A percentile compares a stretch with the other conserved stretches of the same genome.
phyloP scores from a whole-genome alignment of 768 basidiomycete genomes.

The Termitomyces sp. region DNA sequence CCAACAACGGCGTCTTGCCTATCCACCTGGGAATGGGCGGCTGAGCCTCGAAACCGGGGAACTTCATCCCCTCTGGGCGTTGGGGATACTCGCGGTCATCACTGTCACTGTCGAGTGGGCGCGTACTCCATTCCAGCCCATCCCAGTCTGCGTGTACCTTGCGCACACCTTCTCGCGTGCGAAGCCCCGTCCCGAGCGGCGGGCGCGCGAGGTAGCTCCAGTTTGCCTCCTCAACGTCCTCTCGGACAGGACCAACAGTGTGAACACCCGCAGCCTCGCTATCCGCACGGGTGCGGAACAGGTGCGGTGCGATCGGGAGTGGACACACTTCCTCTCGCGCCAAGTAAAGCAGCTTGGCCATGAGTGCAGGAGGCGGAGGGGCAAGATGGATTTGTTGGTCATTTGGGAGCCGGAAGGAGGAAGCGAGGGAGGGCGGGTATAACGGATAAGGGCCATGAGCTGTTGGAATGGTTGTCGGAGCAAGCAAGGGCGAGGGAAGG shows the following conservation, averaged over 20 bases:
- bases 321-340: conserved; percentile 49
- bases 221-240: conserved; percentile 60
- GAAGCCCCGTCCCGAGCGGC: conserved; percentile 12
- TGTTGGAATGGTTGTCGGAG: conserved; percentile 24
- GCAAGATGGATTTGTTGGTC: conserved; percentile 21
- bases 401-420: conserved; percentile 27
- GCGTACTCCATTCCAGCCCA: background rate
- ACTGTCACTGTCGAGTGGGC: background rate
- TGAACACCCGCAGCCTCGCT: conserved; percentile 17
- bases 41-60: background rate
- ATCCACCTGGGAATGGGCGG: conserved; percentile 5
- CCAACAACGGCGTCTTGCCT: conserved; percentile 10
- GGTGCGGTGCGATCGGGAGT: conserved; percentile 37
- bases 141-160: background rate
- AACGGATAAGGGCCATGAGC: conserved; percentile 45
- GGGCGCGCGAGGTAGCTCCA: conserved; percentile 28
- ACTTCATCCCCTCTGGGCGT: background rate
- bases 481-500: conserved; percentile 10
- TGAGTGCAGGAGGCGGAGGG: conserved; percentile 46
- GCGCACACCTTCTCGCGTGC: background rate
- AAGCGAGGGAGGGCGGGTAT: conserved; percentile 31
- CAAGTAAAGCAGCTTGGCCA: conserved; percentile 64
- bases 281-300: conserved; percentile 28
- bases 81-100: background rate
- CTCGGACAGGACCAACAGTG: conserved; percentile 43